phyloP scores from a whole-genome alignment of 768 basidiomycete genomes.

The Russula compacta region DNA sequence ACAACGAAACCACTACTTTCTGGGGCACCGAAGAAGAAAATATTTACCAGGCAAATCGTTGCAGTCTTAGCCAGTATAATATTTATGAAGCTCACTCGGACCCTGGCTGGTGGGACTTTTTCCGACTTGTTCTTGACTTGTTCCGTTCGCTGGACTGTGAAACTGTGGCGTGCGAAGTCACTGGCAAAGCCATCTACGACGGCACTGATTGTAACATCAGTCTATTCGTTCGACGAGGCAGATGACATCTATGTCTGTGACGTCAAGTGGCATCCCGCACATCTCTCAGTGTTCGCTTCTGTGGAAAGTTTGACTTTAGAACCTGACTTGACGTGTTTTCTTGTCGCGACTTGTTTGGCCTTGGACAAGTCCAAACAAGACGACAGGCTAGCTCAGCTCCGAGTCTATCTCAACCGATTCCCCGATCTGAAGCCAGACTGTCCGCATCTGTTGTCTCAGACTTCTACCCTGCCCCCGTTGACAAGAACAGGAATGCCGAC shows the following conservation, averaged over 20 bases:
- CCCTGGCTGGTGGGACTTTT: constrained; percentile 89
- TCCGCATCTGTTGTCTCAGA: too few relatives aligned
- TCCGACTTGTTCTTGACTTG: constrained; percentile 89
- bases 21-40: constrained; percentile 99
- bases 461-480: too few relatives aligned
- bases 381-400: too few relatives aligned
- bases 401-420: too few relatives aligned
- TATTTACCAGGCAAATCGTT: constrained; percentile 92
- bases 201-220: constrained; percentile 49
- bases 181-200: constrained; percentile 62
- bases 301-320: constrained; percentile 99
- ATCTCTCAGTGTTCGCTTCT: constrained; percentile 88
- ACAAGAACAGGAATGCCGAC: too few relatives aligned
- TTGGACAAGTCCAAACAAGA: too few relatives aligned
- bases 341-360: too few relatives aligned
- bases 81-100: constrained; percentile 90
- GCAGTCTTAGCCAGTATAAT: constrained; percentile 88
- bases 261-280: constrained; percentile 94
- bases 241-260: constrained; percentile 99
- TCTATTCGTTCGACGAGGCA: constrained; percentile 95
- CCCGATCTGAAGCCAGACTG: too few relatives aligned
- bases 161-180: constrained; percentile 85
- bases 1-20: constrained; percentile 93
- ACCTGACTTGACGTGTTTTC: too few relatives aligned
- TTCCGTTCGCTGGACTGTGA: constrained; percentile 97